Percentiles rank a stretch among this genome's conserved stretches.
phyloP scores from a whole-genome alignment of 495 filamentous ascomycete genomes.

The Immersiella caudata region DNA sequence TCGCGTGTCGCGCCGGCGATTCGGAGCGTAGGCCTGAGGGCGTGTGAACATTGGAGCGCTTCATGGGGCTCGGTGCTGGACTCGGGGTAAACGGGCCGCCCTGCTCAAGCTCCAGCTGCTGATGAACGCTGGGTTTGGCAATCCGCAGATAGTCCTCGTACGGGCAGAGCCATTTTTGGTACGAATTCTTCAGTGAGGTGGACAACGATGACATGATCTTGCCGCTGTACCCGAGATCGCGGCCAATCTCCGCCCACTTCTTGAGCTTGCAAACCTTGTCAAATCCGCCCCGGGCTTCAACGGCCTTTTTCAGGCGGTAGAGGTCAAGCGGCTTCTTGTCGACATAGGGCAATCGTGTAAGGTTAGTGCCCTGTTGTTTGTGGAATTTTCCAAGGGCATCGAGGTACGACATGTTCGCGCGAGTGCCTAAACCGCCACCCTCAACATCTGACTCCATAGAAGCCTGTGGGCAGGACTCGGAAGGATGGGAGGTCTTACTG shows the following conservation, averaged over 20 bases:
- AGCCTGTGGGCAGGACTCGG: slow-evolving; percentile 18
- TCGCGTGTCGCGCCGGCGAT: slow-evolving; percentile 72
- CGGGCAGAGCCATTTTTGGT: slow-evolving; percentile 91
- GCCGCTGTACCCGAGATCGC: slow-evolving; percentile 95
- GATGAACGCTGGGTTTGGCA: slow-evolving; percentile 95
- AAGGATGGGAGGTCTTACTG: slow-evolving; percentile 64
- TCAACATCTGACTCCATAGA: slow-evolving; percentile 19
- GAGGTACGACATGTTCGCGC: slow-evolving; percentile 93
- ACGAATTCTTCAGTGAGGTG: slow-evolving; percentile 98
- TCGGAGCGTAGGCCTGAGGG: slow-evolving; percentile 66
- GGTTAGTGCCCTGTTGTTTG: slow-evolving; percentile 91
- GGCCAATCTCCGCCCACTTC: slow-evolving; percentile 98
- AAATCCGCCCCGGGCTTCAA: slow-evolving; percentile 91
- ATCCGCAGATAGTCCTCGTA: slow-evolving; percentile 94
- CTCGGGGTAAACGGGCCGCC: slow-evolving; percentile 93
- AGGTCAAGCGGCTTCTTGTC: slow-evolving; percentile 97
- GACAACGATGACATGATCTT: slow-evolving; percentile 99
- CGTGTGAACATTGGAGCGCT: slow-evolving; percentile 71
- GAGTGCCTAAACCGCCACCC: slow-evolving; percentile 66
- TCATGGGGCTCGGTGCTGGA: slow-evolving; percentile 83
- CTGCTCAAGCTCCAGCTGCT: slow-evolving; percentile 89
- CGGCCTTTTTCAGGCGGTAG: slow-evolving; percentile 95
- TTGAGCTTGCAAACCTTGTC: slow-evolving; percentile 95
- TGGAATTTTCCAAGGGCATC: slow-evolving; percentile 96
- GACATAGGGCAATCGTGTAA: slow-evolving; percentile 92